A percentile compares a stretch with the other conserved stretches of the same genome.
Conservation (phyloP, 2,329 filamentous ascomycete genomes). For the Venturiaceae sp. region DNA sequence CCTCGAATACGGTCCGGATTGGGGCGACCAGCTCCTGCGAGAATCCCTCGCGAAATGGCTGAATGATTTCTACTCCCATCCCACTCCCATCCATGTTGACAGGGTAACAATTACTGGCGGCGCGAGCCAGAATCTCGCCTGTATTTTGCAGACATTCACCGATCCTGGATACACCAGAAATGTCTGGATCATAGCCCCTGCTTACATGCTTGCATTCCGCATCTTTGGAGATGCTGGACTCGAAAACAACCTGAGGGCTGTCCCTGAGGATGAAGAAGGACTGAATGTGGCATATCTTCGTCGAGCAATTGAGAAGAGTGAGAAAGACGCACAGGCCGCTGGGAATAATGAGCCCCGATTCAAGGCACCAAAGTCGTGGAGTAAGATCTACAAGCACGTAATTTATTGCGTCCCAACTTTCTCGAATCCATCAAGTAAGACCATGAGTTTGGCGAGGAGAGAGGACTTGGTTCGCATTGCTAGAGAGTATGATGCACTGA, state of each 20-base stretch:
- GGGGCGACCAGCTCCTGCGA: constrained; percentile 62
- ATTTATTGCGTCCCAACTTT: constrained; percentile 87
- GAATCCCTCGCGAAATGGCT: constrained; percentile 63
- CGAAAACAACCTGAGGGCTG: constrained; percentile 51
- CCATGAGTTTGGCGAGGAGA: constrained; percentile 62
- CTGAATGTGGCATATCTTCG: constrained; percentile 57
- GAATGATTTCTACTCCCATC: constrained; percentile 46
- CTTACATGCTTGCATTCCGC: constrained; percentile 76
- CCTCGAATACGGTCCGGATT: constrained; percentile 72
- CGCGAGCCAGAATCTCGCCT: constrained; percentile 73
- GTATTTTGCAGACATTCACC: constrained; percentile 67
- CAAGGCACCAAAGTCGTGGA: constrained; percentile 1
- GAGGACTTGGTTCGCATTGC: constrained; percentile 65
- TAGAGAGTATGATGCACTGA: constrained; percentile 67
- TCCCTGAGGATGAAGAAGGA: constrained; percentile 71
- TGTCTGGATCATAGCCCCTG: constrained; percentile 74
- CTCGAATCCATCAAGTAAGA: constrained; percentile 78
- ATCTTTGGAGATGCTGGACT: constrained; percentile 80
- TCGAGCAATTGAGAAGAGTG: constrained; percentile 38
- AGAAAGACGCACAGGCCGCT: constrained; percentile 26
- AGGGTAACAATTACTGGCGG: constrained; percentile 77
- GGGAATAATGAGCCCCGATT: background rate
- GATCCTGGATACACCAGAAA: constrained; percentile 66
- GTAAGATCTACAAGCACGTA: constrained; percentile 59
- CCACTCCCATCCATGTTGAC: constrained; percentile 34